phyloP scores from a whole-genome alignment of 192 early-diverging fungal species.

The Podila epigama region DNA sequence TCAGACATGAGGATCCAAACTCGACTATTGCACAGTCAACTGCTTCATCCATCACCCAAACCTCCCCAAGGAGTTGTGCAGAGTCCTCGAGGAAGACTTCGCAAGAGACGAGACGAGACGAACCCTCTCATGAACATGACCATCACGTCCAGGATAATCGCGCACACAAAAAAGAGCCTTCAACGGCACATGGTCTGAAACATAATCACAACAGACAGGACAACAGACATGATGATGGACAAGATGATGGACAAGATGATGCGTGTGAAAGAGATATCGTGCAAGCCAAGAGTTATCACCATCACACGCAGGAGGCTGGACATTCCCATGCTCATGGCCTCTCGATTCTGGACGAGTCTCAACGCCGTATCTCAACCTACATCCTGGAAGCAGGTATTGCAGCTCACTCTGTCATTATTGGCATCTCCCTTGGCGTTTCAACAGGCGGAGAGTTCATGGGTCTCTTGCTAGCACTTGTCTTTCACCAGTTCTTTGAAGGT shows the following conservation, averaged over 20 bases:
- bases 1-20: background rate
- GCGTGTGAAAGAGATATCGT: background rate
- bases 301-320: constrained; percentile 12
- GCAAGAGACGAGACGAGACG: background rate
- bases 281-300: constrained; percentile 1
- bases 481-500: constrained; percentile 69
- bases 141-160: too few species aligned
- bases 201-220: background rate
- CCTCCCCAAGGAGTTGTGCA: background rate
- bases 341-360: constrained; percentile 9
- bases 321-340: constrained; percentile 25
- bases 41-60: constrained; percentile 10
- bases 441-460: constrained; percentile 64
- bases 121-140: background rate
- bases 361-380: constrained; percentile 53
- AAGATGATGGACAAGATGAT: too few species aligned
- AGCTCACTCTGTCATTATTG: constrained; percentile 71
- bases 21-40: background rate
- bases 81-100: background rate
- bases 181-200: background rate
- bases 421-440: constrained; percentile 68
- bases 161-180: too few species aligned
- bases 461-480: constrained; percentile 70
- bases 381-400: constrained; percentile 71
- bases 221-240: background rate